Evolutionary conservation across 495 filamentous ascomycete genomes (phyloP), one percentile per base, ranked within the genome.

Genomic region (Hypoxylon crocopeplum): DNA sequence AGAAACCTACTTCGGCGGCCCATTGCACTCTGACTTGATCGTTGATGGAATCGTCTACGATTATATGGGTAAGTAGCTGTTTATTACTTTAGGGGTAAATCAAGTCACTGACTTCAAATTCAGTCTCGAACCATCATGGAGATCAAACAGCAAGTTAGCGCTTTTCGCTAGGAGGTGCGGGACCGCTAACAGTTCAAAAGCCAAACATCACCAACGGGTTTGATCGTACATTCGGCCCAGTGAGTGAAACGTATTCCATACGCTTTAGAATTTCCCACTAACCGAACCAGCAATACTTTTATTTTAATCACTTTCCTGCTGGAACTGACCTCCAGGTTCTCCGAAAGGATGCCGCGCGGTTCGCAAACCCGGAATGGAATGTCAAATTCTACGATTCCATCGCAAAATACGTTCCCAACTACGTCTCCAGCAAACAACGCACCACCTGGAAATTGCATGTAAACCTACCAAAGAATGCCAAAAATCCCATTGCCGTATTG

Each of bases 151-250:
- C 38, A 54, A 60, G 56, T 60, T 10, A n/a, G 19, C 7, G 11
- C 27, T 21, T 16, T 22, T 16, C 0, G 16, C 30, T 21, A 10
- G 34, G 10, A 27, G 41, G 5, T 33, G n/a, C 30, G 12, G 25
- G 7, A 8, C 7, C n/a, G 27, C 47, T 67, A 29, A 67, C 46
- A 41, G 8, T 30, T 41, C n/a, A 24, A 53, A 25, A 67, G 19
- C 81, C 83, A 12, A 83, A 84, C 44, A 85, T 85, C 66, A 84
- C 82, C 5, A 58, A 83, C 59, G 83, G 82, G 24, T 84, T 83
- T 62, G 79, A 84, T 60, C 75, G 82, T 21, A 84, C 81, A 2
- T 84, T 85, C 50, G 82, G 82, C 5, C 82, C 81, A 16, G 64
- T 67, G 15, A 54, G 64, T 60, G 8, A 22, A 48, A 39, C n/a